Conservation (phyloP, 176 grass and related monocot genomes). For the Avena eriantha region DNA sequence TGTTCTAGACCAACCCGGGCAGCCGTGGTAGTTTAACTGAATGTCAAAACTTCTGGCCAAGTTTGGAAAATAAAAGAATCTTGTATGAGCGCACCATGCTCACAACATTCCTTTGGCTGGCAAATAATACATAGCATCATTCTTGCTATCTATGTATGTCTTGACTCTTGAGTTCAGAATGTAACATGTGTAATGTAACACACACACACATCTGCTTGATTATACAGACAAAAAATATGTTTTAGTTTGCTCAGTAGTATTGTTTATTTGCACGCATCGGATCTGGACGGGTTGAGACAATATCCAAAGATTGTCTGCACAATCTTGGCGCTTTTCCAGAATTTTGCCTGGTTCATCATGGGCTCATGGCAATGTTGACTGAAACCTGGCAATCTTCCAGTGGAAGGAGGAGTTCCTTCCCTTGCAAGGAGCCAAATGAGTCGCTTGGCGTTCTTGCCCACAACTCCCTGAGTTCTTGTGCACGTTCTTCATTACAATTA, state of each 20-base stretch:
- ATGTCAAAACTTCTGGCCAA: not conserved
- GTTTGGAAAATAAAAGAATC: not conserved
- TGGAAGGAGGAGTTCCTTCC: conserved; percentile 29
- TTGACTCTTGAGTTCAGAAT: not conserved
- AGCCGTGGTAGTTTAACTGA: not conserved
- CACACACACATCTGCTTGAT: not conserved
- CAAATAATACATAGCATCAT: not conserved
- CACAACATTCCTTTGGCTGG: not conserved
- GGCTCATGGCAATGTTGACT: not conserved
- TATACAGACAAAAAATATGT: not conserved
- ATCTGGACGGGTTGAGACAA: not conserved
- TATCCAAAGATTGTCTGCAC: not conserved
- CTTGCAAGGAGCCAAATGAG: conserved; percentile 6
- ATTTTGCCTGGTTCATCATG: not conserved
- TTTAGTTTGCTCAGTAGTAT: not conserved
- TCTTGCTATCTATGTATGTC: not conserved
- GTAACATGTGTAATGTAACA: not conserved
- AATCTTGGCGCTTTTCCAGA: not conserved
- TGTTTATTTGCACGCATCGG: not conserved
- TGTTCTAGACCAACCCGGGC: not conserved
- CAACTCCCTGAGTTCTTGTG: not conserved
- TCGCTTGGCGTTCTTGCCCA: not conserved
- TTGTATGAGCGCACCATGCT: not conserved
- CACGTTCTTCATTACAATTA: not conserved
- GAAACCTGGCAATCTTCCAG: conserved; percentile 30